Evolutionary conservation across 768 basidiomycete species (phyloP), one percentile per base, ranked within the genome.

Genomic region (Udeniomyces megalosporus): DNA sequence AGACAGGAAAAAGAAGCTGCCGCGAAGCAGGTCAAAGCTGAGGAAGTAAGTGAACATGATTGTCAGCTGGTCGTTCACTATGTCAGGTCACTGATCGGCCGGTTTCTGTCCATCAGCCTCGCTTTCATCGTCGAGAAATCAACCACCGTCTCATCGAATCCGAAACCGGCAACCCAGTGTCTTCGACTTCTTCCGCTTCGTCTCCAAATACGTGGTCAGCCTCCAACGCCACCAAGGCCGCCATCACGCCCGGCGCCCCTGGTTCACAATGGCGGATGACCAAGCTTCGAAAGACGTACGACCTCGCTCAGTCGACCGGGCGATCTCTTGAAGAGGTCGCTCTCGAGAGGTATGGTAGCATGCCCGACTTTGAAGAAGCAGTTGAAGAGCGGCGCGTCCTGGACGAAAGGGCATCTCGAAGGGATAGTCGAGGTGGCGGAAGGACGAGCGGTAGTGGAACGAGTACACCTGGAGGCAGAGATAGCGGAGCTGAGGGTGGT

Each of bases 251-350:
- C 0, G 93, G 93, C 2, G 90, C 89, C 1, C 86, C 91, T 4
- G 93, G 93, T 12, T 89, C 88, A 2, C 83, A 82, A 70, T 99
- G 95, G 93, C 83, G 95, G 17, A 97, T 97, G 95, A 90, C 88
- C 84, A 89, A 91, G 68, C 80, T 99, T 0, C 81, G 84, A 45
- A 80, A 87, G 17, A 84, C 89, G 0, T 92, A 88, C 70, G 93
- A 97, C 71, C 80, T 86, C 2, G 89, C 86, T 0, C 83, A 88
- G 62, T 92, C 96, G 69, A 89, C 92, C 72, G 80, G 81, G 22
- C 67, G 72, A 31, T 59, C 67, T 8, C 66, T 75, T 32, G 69
- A 72, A 60, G 71, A 90, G 62, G 80, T 97, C 32, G 93, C 85
- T 0, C 67, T 87, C 14, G 93, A 97, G 63, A 81, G 91, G 5